Conservation (phyloP, 805 yeast genomes). For the Soucietia sequanensis region DNA sequence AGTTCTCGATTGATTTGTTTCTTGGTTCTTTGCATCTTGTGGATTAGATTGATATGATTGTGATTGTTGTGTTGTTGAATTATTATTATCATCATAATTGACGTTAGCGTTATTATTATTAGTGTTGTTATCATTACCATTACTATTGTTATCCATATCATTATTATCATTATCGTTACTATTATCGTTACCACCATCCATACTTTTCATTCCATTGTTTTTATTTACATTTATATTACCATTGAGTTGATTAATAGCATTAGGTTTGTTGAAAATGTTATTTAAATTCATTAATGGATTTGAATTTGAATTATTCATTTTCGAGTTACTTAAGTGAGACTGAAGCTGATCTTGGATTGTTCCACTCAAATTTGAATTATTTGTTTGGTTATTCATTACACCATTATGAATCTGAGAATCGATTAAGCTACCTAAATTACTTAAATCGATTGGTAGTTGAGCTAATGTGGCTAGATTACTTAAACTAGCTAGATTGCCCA, state of each 20-base stretch:
- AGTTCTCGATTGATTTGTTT: slow-evolving; percentile 5
- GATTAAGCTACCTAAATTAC: slow-evolving; percentile 30
- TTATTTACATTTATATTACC: neutral
- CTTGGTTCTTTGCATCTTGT: neutral
- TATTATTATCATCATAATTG: slow-evolving; percentile 9
- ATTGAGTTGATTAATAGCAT: too few relatives aligned
- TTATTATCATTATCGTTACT: neutral
- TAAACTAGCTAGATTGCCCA: slow-evolving; percentile 39
- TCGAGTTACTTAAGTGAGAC: too few relatives aligned
- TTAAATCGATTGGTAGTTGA: slow-evolving; percentile 40
- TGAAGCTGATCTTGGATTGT: too few relatives aligned
- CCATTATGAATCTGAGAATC: slow-evolving; percentile 18
- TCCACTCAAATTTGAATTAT: neutral
- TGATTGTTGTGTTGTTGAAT: slow-evolving; percentile 3
- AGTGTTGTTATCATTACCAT: too few relatives aligned
- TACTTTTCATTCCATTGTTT: neutral
- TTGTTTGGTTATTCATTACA: neutral
- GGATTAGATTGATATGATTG: slow-evolving; percentile 1
- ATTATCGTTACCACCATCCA: neutral
- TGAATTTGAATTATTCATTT: too few relatives aligned
- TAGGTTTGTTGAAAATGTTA: neutral
- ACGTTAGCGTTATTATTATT: slow-evolving; percentile 3
- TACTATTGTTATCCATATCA: neutral
- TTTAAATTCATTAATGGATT: neutral
- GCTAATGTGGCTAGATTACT: slow-evolving; percentile 43